Evolutionary conservation across 768 basidiomycete species (phyloP).

Genomic region (Pilatotrama ljubarskyi): DNA sequence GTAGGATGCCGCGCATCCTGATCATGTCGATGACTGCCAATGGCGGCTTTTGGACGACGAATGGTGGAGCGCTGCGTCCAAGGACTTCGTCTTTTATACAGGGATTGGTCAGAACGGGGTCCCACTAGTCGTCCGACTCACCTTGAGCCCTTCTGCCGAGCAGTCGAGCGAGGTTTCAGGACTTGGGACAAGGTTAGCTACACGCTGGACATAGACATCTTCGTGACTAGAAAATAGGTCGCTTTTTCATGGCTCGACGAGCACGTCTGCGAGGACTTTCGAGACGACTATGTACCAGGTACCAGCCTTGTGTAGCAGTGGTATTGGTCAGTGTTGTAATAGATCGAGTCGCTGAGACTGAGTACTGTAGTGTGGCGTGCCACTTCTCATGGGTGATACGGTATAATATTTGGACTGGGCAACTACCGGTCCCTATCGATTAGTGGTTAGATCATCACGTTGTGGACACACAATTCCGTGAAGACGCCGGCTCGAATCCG

Average conservation of each 20-base stretch:
- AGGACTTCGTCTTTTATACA: background rate
- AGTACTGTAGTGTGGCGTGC: too few species aligned
- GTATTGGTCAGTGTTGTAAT: too few species aligned
- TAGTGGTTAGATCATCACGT: constrained; percentile 10
- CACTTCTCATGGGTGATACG: too few species aligned
- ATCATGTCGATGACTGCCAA: background rate
- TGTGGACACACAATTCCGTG: constrained; percentile 2
- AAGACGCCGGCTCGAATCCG: constrained; percentile 8
- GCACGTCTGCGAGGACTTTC: background rate
- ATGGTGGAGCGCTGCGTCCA: background rate
- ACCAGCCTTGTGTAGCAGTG: too few species aligned
- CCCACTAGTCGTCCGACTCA: background rate
- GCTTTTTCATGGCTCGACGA: background rate
- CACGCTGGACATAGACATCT: background rate
- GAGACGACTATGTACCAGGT: background rate
- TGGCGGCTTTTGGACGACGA: background rate
- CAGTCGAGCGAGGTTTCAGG: background rate
- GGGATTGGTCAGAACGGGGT: background rate
- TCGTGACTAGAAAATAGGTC: background rate
- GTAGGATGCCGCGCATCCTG: background rate
- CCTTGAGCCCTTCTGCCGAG: background rate
- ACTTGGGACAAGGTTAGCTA: background rate
- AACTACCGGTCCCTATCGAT: constrained; percentile 1
- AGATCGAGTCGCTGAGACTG: too few species aligned
- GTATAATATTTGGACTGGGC: too few species aligned